Evolutionary conservation across 1,139 yeast genomes (phyloP).

Genomic region (Nematodospora anomalae): DNA sequence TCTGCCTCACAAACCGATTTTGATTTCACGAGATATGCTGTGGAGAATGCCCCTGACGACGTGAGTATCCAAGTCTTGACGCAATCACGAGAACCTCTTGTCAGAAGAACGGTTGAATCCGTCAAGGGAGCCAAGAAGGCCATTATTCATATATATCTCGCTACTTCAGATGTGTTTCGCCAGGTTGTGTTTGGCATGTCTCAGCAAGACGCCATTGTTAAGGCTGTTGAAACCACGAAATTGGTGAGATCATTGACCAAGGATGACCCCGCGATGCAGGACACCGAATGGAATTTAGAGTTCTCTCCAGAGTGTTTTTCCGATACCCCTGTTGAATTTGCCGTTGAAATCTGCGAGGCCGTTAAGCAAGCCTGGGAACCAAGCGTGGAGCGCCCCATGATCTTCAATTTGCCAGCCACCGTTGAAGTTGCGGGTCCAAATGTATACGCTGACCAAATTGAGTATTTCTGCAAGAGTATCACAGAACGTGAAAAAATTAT

Average conservation of each 20-base stretch:
- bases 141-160: slow-evolving; percentile 86
- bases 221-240: slow-evolving; percentile 82
- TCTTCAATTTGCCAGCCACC: slow-evolving; percentile 97
- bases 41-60: slow-evolving; percentile 89
- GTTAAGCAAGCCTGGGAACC: slow-evolving; percentile 95
- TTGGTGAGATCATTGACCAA: slow-evolving; percentile 82
- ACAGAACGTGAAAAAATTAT: slow-evolving; percentile 82
- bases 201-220: slow-evolving; percentile 71
- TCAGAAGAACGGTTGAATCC: slow-evolving; percentile 85
- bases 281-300: slow-evolving; percentile 85
- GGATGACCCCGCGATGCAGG: slow-evolving; percentile 73
- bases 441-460: slow-evolving; percentile 94
- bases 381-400: slow-evolving; percentile 75
- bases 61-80: slow-evolving; percentile 90
- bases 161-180: slow-evolving; percentile 88
- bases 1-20: slow-evolving; percentile 95
- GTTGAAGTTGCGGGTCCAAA: slow-evolving; percentile 95
- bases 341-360: slow-evolving; percentile 89
- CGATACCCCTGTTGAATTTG: slow-evolving; percentile 83
- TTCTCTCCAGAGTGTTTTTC: slow-evolving; percentile 95
- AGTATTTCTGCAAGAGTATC: slow-evolving; percentile 78
- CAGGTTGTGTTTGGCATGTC: slow-evolving; percentile 88
- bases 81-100: slow-evolving; percentile 89
- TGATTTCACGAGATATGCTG: slow-evolving; percentile 91
- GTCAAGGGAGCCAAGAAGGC: slow-evolving; percentile 88